Evolutionary conservation across 139 green algal genomes (phyloP), one percentile per base, ranked within the genome.

Genomic region (Bryopsis sp.): DNA sequence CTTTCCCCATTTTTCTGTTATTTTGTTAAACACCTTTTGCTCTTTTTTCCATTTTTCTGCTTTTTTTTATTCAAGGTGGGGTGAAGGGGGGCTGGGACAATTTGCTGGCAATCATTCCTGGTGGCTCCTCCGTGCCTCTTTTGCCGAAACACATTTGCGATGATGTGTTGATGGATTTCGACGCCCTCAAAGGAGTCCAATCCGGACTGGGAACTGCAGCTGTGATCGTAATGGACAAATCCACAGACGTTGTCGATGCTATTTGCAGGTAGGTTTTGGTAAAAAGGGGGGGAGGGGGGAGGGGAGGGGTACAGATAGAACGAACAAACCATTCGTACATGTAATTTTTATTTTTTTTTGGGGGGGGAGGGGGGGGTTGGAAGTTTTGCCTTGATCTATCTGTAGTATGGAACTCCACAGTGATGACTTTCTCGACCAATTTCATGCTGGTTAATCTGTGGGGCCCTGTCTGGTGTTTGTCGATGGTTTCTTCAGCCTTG

Each of bases 181-280:
- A 98, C 65, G 86, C 88, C 0, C 81, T 98, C 3, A 97, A 97
- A 83, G 88, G 87, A 71, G 78, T 71, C 69, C 81, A 92, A 74
- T 86, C 78, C 2, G 92, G 90, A 50, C 81, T 99, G 70, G 94
- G 94, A 43, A 99, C 94, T 6, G 94, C 93, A 1, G 94, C 93
- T 1, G 93, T 99, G n/a, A 99, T 98, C 62, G 94, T 98, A 32
- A 99, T 98, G 93, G 90, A 99, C 81, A 98, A 98, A 83, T 84
- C 50, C 46, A 97, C 94, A 3, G 94, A 99, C 71, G 76, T 95
- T 1, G 92, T 99, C 39, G 94, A 97, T 63, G 94, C 94, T 48
- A 98, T 99, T 73, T 69, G 62, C 62, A 69, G 62, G 59, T 80
- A 82, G 34, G 11, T 33, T 11, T 29, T 28, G 5, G n/a, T n/a